Base-by-base conservation (phyloP, 306 rosid species). In the Ormosia semicastrata region DNA sequence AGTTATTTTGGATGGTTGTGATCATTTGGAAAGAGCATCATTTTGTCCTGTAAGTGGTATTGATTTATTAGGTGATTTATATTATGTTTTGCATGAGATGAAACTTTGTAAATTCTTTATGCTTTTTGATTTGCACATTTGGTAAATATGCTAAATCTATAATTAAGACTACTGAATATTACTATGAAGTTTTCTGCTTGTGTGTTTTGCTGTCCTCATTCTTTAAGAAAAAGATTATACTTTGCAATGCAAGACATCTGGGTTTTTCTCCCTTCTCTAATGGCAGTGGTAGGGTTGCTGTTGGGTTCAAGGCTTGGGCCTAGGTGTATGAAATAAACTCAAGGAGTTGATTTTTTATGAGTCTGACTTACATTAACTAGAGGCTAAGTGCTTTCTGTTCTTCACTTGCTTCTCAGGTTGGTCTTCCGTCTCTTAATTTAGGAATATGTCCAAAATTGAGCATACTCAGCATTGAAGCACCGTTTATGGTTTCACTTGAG, bases 381-480 rank as follows among this genome's bases (percentile, higher is more conserved):
- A 75, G 60, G 73, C 65, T 69, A 18, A 85, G 13, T n/a, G 30
- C 13, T 30, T 56, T 68, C 73, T 71, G 30, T 60, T 68, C 75
- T 33, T 34, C 75, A 71, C 32, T 58, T 59, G 63, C 53, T 66
- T 40, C 66, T 69, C 87, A 94, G 98, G 98, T 92, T 73, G 94
- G 97, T 66, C 98, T 94, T 43, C 87, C 82, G 73, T 88, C 91
- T 32, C 91, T 94, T 30, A 94, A 94, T 84, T 81, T 94, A 64
- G 98, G 98, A 77, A 94, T 94, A 57, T 94, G 98, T 85, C 98
- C 98, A 17, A 94, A 94, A 85, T 77, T 94, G 86, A 90, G 75
- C 32, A 86, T 62, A 12, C 92, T 94, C 71, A 83, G 87, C 77
- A 89, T 94, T 4, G 89, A 89, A 68, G 95, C 97, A 4, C 91